A percentile compares a stretch with the other conserved stretches of the same genome.
Evolutionary conservation across 108 stramenopile species (phyloP).

Genomic region (Nannochloropsis salina): DNA sequence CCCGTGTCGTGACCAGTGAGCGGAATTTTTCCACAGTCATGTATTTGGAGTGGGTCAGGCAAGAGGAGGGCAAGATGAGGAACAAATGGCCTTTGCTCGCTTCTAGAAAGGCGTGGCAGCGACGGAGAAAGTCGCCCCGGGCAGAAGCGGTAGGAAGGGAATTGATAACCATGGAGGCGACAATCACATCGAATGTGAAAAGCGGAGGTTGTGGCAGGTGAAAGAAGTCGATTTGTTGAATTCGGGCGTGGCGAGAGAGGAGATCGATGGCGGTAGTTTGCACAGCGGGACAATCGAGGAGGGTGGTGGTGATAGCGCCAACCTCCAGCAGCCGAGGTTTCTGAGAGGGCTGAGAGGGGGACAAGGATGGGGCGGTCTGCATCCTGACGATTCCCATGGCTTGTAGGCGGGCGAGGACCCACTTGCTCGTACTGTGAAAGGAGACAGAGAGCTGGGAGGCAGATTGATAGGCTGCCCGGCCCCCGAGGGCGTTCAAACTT

Average conservation of each 20-base stretch:
- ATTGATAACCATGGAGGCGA: constrained; percentile 37
- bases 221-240: constrained; percentile 43
- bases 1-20: not conserved
- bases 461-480: constrained; percentile 44
- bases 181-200: not conserved
- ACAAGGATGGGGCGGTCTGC: not conserved
- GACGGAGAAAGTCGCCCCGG: constrained; percentile 35
- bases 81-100: constrained; percentile 35
- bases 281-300: constrained; percentile 39
- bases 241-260: constrained; percentile 39
- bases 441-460: constrained; percentile 39
- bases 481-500: constrained; percentile 31
- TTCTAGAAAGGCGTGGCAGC: constrained; percentile 33
- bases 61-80: constrained; percentile 40
- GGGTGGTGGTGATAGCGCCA: constrained; percentile 44
- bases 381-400: constrained; percentile 21
- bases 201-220: not conserved
- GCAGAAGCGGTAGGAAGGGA: constrained; percentile 37
- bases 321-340: constrained; percentile 30
- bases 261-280: constrained; percentile 44
- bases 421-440: constrained; percentile 48
- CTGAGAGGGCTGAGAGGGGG: not conserved
- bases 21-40: constrained; percentile 30
- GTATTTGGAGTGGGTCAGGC: constrained; percentile 39
- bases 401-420: constrained; percentile 39